phyloP scores from a whole-genome alignment of 352 stramenopile species.

The Globisporangium heterothallicum region DNA sequence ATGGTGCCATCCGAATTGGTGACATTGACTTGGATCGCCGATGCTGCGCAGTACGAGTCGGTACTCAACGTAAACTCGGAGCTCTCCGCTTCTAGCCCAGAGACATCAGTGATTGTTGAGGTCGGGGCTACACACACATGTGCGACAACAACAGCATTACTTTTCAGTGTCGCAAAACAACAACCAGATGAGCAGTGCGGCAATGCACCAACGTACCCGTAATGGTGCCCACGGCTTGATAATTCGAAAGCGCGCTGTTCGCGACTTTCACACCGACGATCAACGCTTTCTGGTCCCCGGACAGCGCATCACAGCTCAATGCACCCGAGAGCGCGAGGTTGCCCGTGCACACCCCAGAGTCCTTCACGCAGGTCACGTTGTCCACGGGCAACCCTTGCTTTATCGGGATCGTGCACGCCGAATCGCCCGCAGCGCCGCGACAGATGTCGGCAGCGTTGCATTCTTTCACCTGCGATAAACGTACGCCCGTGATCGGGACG shows the following conservation, averaged over 20 bases:
- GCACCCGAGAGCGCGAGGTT: slow-evolving; percentile 33
- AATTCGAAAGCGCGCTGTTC: slow-evolving; percentile 39
- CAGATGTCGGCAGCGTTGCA: slow-evolving; percentile 67
- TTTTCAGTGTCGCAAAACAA: no score
- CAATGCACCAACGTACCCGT: slow-evolving; percentile 26
- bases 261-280: slow-evolving; percentile 49
- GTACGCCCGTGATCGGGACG: slow-evolving; percentile 39
- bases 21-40: slow-evolving; percentile 32
- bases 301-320: slow-evolving; percentile 41
- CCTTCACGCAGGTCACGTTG: slow-evolving; percentile 33
- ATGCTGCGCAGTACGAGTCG: slow-evolving; percentile 31
- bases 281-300: slow-evolving; percentile 27
- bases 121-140: slow-evolving; percentile 1
- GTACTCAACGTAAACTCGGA: slow-evolving; percentile 33
- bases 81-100: slow-evolving; percentile 25
- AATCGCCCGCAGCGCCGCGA: slow-evolving; percentile 33
- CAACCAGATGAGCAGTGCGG: slow-evolving; percentile 4
- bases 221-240: slow-evolving; percentile 40
- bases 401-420: slow-evolving; percentile 38
- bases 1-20: slow-evolving; percentile 9
- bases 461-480: slow-evolving; percentile 39
- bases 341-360: slow-evolving; percentile 34
- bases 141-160: not conserved
- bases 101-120: slow-evolving; percentile 27
- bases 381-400: slow-evolving; percentile 24